Percentiles rank a stretch among this genome's conserved stretches.
Conservation (phyloP, 2,329 filamentous ascomycete species). For the Alternaria incomplexa region DNA sequence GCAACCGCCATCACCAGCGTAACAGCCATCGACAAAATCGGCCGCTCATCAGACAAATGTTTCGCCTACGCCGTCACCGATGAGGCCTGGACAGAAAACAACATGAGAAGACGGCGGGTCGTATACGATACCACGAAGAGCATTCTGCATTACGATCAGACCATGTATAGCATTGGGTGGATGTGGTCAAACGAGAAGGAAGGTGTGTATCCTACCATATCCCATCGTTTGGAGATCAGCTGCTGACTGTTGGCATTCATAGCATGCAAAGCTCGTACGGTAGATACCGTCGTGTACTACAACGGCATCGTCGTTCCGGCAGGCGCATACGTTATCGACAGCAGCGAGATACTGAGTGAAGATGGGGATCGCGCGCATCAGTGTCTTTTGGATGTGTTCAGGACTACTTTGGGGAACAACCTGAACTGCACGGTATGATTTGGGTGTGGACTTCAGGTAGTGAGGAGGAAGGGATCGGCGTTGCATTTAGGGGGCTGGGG, state of each 20-base stretch:
- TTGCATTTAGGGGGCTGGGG: neutral
- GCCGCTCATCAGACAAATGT: neutral
- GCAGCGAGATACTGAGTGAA: neutral
- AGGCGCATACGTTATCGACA: constrained; percentile 5
- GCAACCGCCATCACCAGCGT: neutral
- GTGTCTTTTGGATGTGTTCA: constrained; percentile 1
- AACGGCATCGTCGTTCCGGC: neutral
- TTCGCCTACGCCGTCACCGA: neutral
- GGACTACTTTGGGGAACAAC: neutral
- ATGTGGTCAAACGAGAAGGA: neutral
- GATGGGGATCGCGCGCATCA: neutral
- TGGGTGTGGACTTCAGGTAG: neutral
- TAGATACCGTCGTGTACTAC: constrained; percentile 1
- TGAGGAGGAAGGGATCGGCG: neutral
- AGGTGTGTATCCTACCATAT: neutral
- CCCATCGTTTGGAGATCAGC: neutral
- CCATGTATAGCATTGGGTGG: constrained; percentile 1
- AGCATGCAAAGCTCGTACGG: neutral
- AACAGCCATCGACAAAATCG: constrained; percentile 2
- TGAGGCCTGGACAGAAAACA: neutral
- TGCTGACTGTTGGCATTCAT: neutral
- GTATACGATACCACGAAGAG: constrained; percentile 2
- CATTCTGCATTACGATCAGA: neutral
- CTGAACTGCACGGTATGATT: neutral
- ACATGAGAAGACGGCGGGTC: neutral